Evolutionary conservation across 176 grass and related monocot genomes (phyloP).

Genomic region (Miscanthus lutarioriparius): DNA sequence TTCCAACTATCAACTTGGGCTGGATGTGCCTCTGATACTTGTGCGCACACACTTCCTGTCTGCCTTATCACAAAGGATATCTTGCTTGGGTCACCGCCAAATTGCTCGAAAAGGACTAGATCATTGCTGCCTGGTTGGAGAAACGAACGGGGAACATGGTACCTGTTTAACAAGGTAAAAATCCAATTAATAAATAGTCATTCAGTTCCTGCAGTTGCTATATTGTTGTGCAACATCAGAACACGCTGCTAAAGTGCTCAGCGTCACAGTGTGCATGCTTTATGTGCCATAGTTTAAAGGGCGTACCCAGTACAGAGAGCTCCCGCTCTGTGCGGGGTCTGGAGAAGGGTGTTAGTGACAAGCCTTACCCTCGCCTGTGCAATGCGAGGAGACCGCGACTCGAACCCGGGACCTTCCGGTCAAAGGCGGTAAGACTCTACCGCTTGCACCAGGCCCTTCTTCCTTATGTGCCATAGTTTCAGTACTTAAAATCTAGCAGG

Average conservation of each 20-base stretch:
- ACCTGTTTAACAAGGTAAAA: constrained; percentile 63
- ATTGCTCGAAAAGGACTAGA: constrained; percentile 88
- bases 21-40: constrained; percentile 81
- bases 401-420: no score
- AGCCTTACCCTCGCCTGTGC: no score
- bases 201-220: neutral
- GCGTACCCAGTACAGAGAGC: no score
- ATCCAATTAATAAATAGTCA: neutral
- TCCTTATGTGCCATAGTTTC: constrained; percentile 4
- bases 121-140: constrained; percentile 79
- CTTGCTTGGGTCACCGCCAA: constrained; percentile 77
- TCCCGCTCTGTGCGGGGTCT: no score
- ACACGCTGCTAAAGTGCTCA: neutral
- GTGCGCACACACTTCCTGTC: constrained; percentile 60
- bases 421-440: no score
- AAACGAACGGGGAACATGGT: constrained; percentile 78
- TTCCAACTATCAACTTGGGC: constrained; percentile 62
- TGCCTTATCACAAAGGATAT: constrained; percentile 76
- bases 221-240: neutral
- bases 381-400: no score
- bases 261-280: neutral
- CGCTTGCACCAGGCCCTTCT: no score
- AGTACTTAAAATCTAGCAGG: neutral
- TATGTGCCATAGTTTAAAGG: constrained; percentile 3
- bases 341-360: no score